phyloP scores from a whole-genome alignment of 805 yeast genomes.

The Zygotorulaspora danielsina region DNA sequence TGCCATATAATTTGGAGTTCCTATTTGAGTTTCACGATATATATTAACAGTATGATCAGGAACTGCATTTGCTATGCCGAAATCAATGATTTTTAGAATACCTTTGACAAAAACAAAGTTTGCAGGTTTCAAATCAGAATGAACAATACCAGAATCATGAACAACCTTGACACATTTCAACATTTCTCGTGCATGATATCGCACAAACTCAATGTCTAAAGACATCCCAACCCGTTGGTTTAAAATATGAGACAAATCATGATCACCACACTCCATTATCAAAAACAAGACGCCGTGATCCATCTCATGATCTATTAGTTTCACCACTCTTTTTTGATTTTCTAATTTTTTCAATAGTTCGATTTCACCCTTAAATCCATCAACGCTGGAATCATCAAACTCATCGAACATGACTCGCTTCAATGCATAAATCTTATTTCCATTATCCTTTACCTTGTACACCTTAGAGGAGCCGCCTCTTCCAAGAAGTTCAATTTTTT shows the following conservation, averaged over 20 bases:
- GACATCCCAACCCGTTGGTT: constrained; percentile 48
- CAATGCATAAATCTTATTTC: constrained; percentile 65
- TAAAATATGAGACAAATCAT: constrained; percentile 80
- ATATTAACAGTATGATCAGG: constrained; percentile 89
- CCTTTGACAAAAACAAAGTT: constrained; percentile 81
- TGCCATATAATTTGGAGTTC: constrained; percentile 97
- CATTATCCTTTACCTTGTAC: constrained; percentile 61
- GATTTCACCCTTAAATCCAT: constrained; percentile 87
- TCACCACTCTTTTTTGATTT: constrained; percentile 68
- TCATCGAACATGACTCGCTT: constrained; percentile 79
- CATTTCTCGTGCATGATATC: constrained; percentile 74
- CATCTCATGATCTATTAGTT: constrained; percentile 69
- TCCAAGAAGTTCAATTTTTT: constrained; percentile 73
- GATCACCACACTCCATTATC: constrained; percentile 94
- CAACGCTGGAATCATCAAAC: constrained; percentile 67
- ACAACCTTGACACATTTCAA: constrained; percentile 80
- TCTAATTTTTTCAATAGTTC: constrained; percentile 60
- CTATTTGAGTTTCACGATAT: constrained; percentile 85
- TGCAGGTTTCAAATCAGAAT: constrained; percentile 70
- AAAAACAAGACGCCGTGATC: constrained; percentile 58
- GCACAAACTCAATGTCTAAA: constrained; percentile 69
- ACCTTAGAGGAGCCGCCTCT: constrained; percentile 93
- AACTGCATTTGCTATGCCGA: constrained; percentile 92
- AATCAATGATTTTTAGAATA: constrained; percentile 80
- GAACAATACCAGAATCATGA: constrained; percentile 82